Percentiles rank a stretch among this genome's conserved stretches.
These are phyloP conservation scores for Alternaria gaisen DNA, from an alignment of 2,329 filamentous ascomycete genomes.

Conservation along the genomic window DNA sequence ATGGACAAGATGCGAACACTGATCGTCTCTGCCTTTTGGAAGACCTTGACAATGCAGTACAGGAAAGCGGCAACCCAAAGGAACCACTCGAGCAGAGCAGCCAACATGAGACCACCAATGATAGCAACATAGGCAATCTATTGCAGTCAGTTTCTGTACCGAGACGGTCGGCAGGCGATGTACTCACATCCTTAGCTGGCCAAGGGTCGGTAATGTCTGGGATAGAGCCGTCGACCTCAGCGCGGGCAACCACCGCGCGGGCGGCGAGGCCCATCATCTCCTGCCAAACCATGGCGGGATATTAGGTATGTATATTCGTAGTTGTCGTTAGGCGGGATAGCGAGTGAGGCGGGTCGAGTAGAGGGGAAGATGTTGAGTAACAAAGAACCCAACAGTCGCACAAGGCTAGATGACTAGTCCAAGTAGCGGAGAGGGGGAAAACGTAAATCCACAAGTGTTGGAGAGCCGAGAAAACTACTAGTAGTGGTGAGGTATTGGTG, in stretches of 20 bases:
- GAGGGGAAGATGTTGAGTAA: constrained; percentile 33
- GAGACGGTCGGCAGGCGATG: not conserved
- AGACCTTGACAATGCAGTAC: constrained; percentile 90
- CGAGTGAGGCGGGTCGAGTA: constrained; percentile 27
- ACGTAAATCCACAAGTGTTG: constrained; percentile 17
- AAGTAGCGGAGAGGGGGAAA: constrained; percentile 22
- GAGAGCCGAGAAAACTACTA: constrained; percentile 23
- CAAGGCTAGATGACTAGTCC: constrained; percentile 43
- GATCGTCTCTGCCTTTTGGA: constrained; percentile 87
- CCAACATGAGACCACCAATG: constrained; percentile 81
- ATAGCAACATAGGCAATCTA: constrained; percentile 88
- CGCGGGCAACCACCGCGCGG: constrained; percentile 38
- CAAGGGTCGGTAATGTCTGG: constrained; percentile 50
- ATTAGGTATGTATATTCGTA: constrained; percentile 29
- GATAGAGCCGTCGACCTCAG: constrained; percentile 34
- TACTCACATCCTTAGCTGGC: constrained; percentile 53
- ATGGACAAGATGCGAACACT: constrained; percentile 81
- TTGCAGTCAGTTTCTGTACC: constrained; percentile 22
- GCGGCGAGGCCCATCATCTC: constrained; percentile 37
- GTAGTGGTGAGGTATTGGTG: constrained; percentile 18
- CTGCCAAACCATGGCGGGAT: constrained; percentile 33
- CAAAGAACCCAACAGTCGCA: constrained; percentile 37
- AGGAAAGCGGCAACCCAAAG: constrained; percentile 93
- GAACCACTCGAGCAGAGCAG: constrained; percentile 90
- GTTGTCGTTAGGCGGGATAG: constrained; percentile 26